Conservation (phyloP, 2,329 filamentous ascomycete species). For the Scedosporium minutisporum region DNA sequence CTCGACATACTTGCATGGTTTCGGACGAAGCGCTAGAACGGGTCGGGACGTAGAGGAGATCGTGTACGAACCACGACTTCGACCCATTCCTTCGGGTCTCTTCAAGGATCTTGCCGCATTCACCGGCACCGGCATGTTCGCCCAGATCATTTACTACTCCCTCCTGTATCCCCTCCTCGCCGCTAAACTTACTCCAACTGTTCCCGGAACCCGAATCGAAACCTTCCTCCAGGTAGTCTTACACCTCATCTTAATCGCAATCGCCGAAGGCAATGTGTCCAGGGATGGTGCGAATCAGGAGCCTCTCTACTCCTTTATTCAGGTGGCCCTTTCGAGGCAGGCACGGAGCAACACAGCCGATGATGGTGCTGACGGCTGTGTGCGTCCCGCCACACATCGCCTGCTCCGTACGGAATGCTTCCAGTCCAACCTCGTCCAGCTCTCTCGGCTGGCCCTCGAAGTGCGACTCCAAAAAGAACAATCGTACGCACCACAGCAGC, state of each 20-base stretch:
- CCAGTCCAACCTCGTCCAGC: too few relatives aligned
- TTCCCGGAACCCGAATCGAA: conserved; percentile 77
- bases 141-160: conserved; percentile 81
- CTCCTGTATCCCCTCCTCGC: conserved; percentile 71
- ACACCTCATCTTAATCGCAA: conserved; percentile 76
- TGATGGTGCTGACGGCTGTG: too few relatives aligned
- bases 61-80: conserved; percentile 81
- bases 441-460: too few relatives aligned
- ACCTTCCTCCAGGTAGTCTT: conserved; percentile 86
- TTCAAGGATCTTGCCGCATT: conserved; percentile 72
- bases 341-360: conserved; percentile 54
- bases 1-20: too few relatives aligned
- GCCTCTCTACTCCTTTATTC: conserved; percentile 57
- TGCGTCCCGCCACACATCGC: too few relatives aligned
- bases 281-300: conserved; percentile 40
- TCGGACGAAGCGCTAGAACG: too few relatives aligned
- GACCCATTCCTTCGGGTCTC: conserved; percentile 65
- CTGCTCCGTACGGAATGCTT: too few relatives aligned
- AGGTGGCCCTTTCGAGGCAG: conserved; percentile 55
- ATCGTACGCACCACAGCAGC: too few relatives aligned
- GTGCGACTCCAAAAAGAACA: too few relatives aligned
- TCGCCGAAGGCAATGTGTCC: conserved; percentile 65
- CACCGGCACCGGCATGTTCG: conserved; percentile 76
- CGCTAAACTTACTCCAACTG: conserved; percentile 57
- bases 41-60: conserved; percentile 74